Evolutionary conservation across 768 basidiomycete species (phyloP).

Genomic region (Imleria badia): DNA sequence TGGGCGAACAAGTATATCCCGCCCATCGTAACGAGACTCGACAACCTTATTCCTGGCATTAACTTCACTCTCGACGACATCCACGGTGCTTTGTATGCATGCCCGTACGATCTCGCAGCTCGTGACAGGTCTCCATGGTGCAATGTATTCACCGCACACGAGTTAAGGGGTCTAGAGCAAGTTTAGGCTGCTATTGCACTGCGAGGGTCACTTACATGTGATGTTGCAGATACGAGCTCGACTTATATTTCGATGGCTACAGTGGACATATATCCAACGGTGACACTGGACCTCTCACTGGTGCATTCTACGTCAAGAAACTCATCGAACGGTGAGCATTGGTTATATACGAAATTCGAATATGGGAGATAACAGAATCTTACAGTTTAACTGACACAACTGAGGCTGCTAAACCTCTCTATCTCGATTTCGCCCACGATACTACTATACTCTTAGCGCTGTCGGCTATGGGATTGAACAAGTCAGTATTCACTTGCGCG

Average conservation of each 20-base stretch:
- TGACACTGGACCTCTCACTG: conserved; percentile 34
- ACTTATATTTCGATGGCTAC: conserved; percentile 34
- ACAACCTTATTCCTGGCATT: conserved; percentile 35
- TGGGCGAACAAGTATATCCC: conserved; percentile 40
- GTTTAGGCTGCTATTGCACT: conserved; percentile 1
- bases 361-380: neutral
- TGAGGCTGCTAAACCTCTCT: conserved; percentile 29
- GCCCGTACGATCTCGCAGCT: conserved; percentile 42
- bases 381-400: conserved; percentile 35
- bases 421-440: conserved; percentile 45
- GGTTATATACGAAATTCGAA: neutral
- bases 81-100: conserved; percentile 42
- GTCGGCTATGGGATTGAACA: conserved; percentile 38
- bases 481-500: conserved; percentile 20
- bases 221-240: conserved; percentile 35
- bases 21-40: conserved; percentile 36
- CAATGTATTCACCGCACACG: conserved; percentile 33
- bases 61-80: conserved; percentile 30
- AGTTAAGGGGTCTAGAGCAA: conserved; percentile 39
- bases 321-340: conserved; percentile 37
- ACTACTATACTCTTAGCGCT: conserved; percentile 38
- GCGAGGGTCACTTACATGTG: neutral
- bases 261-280: conserved; percentile 32
- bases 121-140: conserved; percentile 40
- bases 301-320: conserved; percentile 39